Evolutionary conservation across 768 basidiomycete species (phyloP).

Genomic region (Boletus subparvulus): DNA sequence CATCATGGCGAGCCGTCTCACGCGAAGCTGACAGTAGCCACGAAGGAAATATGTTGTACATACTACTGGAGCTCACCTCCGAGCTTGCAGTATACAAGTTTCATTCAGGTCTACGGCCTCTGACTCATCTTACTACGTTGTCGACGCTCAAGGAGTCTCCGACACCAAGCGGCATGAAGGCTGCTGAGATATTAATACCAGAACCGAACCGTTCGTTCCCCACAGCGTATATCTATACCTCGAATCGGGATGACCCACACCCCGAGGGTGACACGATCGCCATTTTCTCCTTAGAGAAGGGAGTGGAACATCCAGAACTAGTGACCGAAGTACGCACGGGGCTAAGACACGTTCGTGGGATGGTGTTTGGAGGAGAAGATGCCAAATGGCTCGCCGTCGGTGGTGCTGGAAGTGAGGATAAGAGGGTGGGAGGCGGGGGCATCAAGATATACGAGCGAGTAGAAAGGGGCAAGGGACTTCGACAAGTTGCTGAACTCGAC

Average conservation of each 20-base stretch:
- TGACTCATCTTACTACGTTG: conserved; percentile 40
- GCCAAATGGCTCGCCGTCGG: conserved; percentile 64
- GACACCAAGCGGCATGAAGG: conserved; percentile 51
- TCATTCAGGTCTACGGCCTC: conserved; percentile 40
- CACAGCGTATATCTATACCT: conserved; percentile 62
- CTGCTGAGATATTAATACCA: conserved; percentile 69
- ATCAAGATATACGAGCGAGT: conserved; percentile 70
- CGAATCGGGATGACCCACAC: conserved; percentile 73
- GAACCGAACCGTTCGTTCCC: conserved; percentile 51
- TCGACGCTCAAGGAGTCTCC: conserved; percentile 51
- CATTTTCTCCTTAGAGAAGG: conserved; percentile 56
- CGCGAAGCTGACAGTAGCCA: neutral
- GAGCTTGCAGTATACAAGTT: conserved; percentile 55
- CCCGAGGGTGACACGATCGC: conserved; percentile 71
- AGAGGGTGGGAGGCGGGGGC: conserved; percentile 61
- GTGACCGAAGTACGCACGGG: conserved; percentile 67
- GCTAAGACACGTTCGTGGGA: conserved; percentile 66
- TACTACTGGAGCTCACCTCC: conserved; percentile 65
- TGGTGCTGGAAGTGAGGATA: conserved; percentile 48
- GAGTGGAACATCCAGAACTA: conserved; percentile 45
- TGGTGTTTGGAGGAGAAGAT: conserved; percentile 63
- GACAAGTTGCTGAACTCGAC: conserved; percentile 48
- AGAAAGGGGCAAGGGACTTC: conserved; percentile 56
- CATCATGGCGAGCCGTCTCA: neutral
- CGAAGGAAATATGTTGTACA: conserved; percentile 62